Percentiles rank a stretch among this genome's conserved stretches.
Evolutionary conservation across 192 early-diverging fungal species (phyloP).

Genomic region (Phycomyces nitens): DNA sequence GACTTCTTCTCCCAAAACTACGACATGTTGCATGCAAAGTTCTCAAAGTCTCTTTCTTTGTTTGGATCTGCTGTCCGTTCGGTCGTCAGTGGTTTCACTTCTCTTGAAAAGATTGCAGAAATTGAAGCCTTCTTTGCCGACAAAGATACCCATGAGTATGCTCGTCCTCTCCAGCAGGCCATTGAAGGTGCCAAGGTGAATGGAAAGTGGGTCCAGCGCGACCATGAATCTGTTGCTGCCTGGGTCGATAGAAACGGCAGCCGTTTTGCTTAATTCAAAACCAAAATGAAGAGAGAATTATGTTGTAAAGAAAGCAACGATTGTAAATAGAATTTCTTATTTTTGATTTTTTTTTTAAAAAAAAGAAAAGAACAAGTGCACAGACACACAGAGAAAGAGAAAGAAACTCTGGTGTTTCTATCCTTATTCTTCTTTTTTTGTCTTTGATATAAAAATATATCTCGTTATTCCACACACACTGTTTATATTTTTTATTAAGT

Average conservation of each 20-base stretch:
- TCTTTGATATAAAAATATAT: no score
- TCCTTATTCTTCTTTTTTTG: no score
- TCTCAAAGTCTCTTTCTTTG: slow-evolving; percentile 44
- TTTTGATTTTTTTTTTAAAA: no score
- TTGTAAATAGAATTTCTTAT: no score
- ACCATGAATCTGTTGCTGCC: slow-evolving; percentile 20
- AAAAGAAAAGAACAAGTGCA: no score
- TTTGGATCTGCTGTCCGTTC: slow-evolving; percentile 45
- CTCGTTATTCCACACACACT: no score
- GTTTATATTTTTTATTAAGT: no score
- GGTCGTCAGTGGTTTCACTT: slow-evolving; percentile 41
- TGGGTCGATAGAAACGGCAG: slow-evolving; percentile 15
- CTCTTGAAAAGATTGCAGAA: slow-evolving; percentile 59
- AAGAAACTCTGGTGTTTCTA: no score
- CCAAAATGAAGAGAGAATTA: neutral
- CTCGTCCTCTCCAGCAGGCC: slow-evolving; percentile 66
- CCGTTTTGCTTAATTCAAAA: slow-evolving; percentile 9
- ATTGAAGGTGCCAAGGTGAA: slow-evolving; percentile 66
- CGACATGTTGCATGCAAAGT: slow-evolving; percentile 52
- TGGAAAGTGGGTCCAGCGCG: slow-evolving; percentile 45
- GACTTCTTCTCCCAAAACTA: slow-evolving; percentile 63
- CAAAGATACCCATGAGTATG: slow-evolving; percentile 60
- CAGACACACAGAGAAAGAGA: no score
- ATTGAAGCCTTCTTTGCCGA: slow-evolving; percentile 60
- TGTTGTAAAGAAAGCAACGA: neutral